Conservation (phyloP, 495 filamentous ascomycete genomes). For the Evernia prunastri region DNA sequence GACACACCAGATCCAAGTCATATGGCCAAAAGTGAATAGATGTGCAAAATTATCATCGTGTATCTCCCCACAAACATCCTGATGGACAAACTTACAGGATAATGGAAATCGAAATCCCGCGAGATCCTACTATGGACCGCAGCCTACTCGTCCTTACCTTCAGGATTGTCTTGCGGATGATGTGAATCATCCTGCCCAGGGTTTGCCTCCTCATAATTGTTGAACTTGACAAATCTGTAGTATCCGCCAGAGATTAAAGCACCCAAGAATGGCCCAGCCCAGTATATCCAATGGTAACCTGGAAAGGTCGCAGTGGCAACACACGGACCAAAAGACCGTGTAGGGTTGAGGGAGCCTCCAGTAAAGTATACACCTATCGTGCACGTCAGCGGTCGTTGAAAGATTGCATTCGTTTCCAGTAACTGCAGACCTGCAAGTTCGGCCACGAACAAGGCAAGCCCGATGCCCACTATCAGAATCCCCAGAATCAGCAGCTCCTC, state of each 20-base stretch:
- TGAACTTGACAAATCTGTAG: constrained; percentile 57
- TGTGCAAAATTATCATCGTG: background rate
- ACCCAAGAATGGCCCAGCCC: constrained; percentile 61
- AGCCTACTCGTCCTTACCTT: background rate
- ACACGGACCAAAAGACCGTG: constrained; percentile 64
- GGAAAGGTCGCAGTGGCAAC: constrained; percentile 60
- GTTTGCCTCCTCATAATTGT: constrained; percentile 76
- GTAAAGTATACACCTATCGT: constrained; percentile 59
- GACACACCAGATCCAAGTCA: background rate
- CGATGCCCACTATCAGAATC: constrained; percentile 54
- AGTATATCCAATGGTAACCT: constrained; percentile 54
- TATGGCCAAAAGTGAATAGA: background rate
- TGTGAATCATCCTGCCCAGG: constrained; percentile 56
- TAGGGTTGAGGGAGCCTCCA: constrained; percentile 66
- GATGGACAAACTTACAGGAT: too few relatives aligned
- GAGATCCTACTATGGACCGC: background rate
- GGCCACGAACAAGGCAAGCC: constrained; percentile 61
- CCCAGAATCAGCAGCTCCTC: constrained; percentile 69
- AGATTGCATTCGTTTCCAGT: background rate
- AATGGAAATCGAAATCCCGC: too few relatives aligned
- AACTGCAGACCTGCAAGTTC: constrained; percentile 51
- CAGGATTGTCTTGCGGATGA: constrained; percentile 11
- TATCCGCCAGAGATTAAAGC: constrained; percentile 60
- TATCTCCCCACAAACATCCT: background rate
- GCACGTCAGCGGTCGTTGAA: constrained; percentile 4